These are phyloP conservation scores for Haplographium delicatum DNA, from an alignment of 495 filamentous ascomycete genomes.

Conservation along the genomic window DNA sequence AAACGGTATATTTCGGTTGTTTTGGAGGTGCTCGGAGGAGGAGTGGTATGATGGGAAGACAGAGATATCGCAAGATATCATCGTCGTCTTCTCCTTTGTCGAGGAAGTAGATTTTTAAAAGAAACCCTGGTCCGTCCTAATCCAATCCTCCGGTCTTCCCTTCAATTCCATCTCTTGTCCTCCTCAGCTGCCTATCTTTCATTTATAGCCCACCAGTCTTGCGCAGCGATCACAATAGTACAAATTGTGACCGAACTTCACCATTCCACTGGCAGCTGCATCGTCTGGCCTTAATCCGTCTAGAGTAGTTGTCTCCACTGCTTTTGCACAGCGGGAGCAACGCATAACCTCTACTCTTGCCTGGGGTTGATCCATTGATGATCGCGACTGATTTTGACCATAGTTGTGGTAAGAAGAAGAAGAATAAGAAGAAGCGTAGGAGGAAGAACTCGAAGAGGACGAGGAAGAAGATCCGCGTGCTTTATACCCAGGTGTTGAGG, in stretches of 20 bases:
- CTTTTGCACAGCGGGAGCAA: constrained; percentile 50
- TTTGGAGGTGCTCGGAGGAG: no score
- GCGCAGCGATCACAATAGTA: constrained; percentile 77
- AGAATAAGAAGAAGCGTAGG: constrained; percentile 36
- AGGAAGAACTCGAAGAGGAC: constrained; percentile 32
- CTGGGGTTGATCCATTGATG: constrained; percentile 31
- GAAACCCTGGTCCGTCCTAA: no score
- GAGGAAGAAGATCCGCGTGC: constrained; percentile 26
- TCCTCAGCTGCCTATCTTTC: constrained; percentile 38
- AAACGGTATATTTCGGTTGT: no score
- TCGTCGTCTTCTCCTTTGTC: no score
- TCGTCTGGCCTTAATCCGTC: constrained; percentile 41
- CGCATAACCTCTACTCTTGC: constrained; percentile 48
- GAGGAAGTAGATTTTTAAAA: no score
- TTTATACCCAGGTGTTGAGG: constrained; percentile 4
- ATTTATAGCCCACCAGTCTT: constrained; percentile 64
- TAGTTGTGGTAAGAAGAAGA: constrained; percentile 22
- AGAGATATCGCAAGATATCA: no score
- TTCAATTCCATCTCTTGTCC: no score
- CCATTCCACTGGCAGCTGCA: constrained; percentile 47
- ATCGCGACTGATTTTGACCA: background rate
- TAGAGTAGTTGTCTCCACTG: constrained; percentile 41
- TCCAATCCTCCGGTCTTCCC: no score
- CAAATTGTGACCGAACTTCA: constrained; percentile 69
- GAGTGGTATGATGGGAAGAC: no score